Evolutionary conservation across 164 flowering plant species (phyloP).

Genomic region (Paratinospora sagittata): DNA sequence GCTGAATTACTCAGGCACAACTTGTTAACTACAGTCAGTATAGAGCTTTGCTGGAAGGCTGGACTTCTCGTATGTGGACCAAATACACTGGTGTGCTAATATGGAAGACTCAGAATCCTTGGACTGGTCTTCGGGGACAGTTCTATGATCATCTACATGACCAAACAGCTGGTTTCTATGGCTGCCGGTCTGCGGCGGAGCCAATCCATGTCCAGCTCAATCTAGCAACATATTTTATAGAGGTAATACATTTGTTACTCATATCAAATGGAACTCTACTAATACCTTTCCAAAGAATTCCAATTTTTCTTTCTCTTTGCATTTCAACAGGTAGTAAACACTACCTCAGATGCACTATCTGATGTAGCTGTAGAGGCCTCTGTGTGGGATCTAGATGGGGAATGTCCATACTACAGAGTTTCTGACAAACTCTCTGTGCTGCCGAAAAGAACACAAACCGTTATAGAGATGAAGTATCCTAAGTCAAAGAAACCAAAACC

Average conservation of each 20-base stretch:
- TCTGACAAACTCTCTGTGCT: conserved; percentile 52
- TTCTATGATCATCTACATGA: conserved; percentile 96
- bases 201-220: conserved; percentile 96
- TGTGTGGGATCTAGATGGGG: conserved; percentile 90
- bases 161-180: conserved; percentile 96
- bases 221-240: conserved; percentile 67
- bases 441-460: conserved; percentile 48
- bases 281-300: neutral
- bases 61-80: conserved; percentile 96
- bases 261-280: neutral
- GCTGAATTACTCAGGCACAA: conserved; percentile 60
- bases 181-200: conserved; percentile 91
- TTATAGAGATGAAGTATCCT: conserved; percentile 75
- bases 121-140: conserved; percentile 98
- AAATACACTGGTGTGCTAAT: conserved; percentile 89
- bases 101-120: conserved; percentile 97
- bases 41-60: conserved; percentile 92
- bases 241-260: conserved; percentile 36
- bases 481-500: conserved; percentile 64
- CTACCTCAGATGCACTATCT: conserved; percentile 55
- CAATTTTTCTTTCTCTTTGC: neutral
- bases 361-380: conserved; percentile 79
- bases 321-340: conserved; percentile 69
- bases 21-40: conserved; percentile 88
- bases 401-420: conserved; percentile 64